phyloP scores from a whole-genome alignment of 805 yeast species.

The Cyberlindnera meyerae region DNA sequence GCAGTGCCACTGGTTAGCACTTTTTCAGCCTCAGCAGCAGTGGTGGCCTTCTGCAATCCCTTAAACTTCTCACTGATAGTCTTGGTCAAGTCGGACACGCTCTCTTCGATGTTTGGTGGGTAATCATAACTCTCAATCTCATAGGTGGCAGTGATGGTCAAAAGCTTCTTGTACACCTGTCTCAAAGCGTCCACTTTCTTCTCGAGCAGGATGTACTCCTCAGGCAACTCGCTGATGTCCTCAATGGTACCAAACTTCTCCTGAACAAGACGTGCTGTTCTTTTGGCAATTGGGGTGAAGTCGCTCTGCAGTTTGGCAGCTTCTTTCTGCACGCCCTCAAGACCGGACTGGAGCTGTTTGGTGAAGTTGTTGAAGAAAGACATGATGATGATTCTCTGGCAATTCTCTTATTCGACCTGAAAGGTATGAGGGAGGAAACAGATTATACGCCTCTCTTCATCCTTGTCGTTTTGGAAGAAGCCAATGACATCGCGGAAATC shows the following conservation, averaged over 20 bases:
- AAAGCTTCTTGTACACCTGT: constrained; percentile 48
- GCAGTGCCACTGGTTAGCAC: constrained; percentile 35
- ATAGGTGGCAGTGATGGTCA: constrained; percentile 55
- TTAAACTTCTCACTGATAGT: constrained; percentile 50
- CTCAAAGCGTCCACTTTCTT: constrained; percentile 60
- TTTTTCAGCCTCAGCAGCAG: constrained; percentile 63
- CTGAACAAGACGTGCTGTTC: constrained; percentile 56
- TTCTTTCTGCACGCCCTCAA: constrained; percentile 31
- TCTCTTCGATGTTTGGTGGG: constrained; percentile 73
- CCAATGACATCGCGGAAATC: no score
- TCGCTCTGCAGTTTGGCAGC: constrained; percentile 37
- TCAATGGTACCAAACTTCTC: constrained; percentile 62
- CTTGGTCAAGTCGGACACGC: constrained; percentile 56
- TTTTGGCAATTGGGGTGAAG: constrained; percentile 51
- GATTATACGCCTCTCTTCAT: no score
- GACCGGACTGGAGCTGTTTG: constrained; percentile 20
- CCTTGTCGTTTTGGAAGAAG: no score
- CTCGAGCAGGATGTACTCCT: constrained; percentile 65
- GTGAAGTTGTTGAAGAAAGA: constrained; percentile 26
- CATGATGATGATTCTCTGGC: constrained; percentile 13
- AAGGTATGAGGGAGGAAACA: no score
- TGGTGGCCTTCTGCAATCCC: constrained; percentile 57
- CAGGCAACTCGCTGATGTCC: constrained; percentile 68
- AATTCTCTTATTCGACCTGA: no score
- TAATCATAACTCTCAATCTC: constrained; percentile 76